Base-by-base conservation (phyloP, 2,329 filamentous ascomycete species). In the Epichloe hybrida region DNA sequence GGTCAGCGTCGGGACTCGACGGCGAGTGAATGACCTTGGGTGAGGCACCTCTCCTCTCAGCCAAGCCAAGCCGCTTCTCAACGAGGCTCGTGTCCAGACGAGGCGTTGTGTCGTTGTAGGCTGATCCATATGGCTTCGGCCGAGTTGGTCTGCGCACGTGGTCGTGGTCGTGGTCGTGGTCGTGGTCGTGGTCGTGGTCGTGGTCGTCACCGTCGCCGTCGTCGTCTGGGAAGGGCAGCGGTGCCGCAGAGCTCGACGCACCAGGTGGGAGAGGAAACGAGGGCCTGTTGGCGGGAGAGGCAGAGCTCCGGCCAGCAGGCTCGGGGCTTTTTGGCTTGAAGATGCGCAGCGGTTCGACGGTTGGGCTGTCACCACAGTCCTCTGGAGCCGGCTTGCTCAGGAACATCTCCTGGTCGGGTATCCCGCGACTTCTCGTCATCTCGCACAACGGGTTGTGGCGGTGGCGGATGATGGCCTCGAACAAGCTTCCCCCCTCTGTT, bases 21-120 rank as follows among this genome's bases (percentile, higher is more conserved):
- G 89, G 90, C 55, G 90, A 88, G 52, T 88, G 85, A 47, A 95
- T 73, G 46, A 88, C 85, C 62, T 88, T 90, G 23, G 88, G 87
- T 7, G 77, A 82, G n/a, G 84, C 83, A 23, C 86, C 87, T 61
- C 90, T 79, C 57, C 90, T 77, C 70, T 95, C 88, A 17, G 88
- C 88, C 53, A 95, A 72, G 46, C 80, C 77, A 42, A 80, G 80
- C 63, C 76, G 78, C 64, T 75, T 72, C 60, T 84, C 72, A 57
- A 71, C 64, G 31, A 78, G 71, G 54, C 73, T 73, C 58, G 72
- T 71, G 54, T 76, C 75, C 59, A 84, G 69, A 46, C 80, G 76
- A 56, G 75, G 71, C 11, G 69, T 70, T 2, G 68, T 72, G 52
- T 78, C 74, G 58, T 75, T 75, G 55, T 69, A 74, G 55, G 64